These are phyloP conservation scores for Oryza glumipatula DNA, from an alignment of 176 grass and related monocot species.

Conservation along the genomic window DNA sequence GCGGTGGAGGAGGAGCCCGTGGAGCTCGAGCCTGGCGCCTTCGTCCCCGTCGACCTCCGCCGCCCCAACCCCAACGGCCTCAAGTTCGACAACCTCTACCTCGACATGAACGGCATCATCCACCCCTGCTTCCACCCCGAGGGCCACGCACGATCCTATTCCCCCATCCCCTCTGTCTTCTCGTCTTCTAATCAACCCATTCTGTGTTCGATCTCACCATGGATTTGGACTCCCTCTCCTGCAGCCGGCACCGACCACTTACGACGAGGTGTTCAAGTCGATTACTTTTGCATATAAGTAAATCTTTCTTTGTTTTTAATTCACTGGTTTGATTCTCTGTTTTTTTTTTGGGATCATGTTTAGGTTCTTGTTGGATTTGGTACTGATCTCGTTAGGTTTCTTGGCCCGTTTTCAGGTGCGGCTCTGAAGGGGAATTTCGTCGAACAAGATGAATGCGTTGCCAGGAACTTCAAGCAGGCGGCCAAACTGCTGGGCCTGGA, in stretches of 20 bases:
- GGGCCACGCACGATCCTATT: constrained; percentile 57
- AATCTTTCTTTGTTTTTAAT: neutral
- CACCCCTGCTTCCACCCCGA: constrained; percentile 76
- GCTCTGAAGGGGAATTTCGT: constrained; percentile 12
- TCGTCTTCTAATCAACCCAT: too few species aligned
- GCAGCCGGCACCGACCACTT: too few species aligned
- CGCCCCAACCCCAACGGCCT: constrained; percentile 86
- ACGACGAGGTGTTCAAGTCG: too few species aligned
- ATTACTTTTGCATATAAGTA: constrained; percentile 22
- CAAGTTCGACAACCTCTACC: constrained; percentile 83
- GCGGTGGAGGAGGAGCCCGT: constrained; percentile 76
- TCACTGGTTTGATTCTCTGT: constrained; percentile 16
- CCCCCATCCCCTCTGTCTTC: too few species aligned
- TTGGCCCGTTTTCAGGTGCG: constrained; percentile 22
- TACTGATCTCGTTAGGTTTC: neutral
- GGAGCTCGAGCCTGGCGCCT: constrained; percentile 65
- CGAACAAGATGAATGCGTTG: constrained; percentile 75
- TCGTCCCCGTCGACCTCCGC: constrained; percentile 78
- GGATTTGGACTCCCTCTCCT: too few species aligned
- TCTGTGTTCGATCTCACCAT: too few species aligned
- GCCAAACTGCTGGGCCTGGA: constrained; percentile 79
- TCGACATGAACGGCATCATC: constrained; percentile 72
- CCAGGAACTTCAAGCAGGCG: constrained; percentile 78
- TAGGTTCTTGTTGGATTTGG: neutral
- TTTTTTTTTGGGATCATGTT: neutral